Conservation (phyloP, 2,329 filamentous ascomycete species). For the Lasiodiplodia gonubiensis region DNA sequence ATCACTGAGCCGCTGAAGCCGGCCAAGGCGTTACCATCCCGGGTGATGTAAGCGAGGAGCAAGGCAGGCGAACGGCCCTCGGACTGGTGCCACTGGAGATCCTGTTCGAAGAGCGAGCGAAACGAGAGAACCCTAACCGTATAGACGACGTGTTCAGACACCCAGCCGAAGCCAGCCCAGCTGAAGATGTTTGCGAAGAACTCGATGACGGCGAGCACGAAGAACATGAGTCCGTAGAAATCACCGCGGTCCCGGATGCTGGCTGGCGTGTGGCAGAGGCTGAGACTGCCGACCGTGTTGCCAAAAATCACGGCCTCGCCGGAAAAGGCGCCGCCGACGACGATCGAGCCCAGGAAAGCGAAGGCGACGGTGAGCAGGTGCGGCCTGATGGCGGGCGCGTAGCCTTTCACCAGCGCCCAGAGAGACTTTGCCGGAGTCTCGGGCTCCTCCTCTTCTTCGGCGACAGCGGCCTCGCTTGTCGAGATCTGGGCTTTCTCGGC, state of each 20-base stretch:
- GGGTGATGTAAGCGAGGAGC: constrained; percentile 71
- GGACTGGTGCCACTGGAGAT: constrained; percentile 74
- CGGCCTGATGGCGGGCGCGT: constrained; percentile 40
- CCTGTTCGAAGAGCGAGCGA: constrained; percentile 68
- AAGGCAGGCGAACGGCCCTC: constrained; percentile 65
- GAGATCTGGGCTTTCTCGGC: constrained; percentile 24
- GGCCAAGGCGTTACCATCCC: constrained; percentile 69
- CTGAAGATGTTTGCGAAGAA: constrained; percentile 67
- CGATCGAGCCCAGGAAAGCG: constrained; percentile 57
- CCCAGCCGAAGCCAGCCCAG: constrained; percentile 62
- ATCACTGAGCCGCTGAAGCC: constrained; percentile 74
- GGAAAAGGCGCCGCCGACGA: constrained; percentile 64
- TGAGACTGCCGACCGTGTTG: constrained; percentile 62
- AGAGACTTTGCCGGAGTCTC: constrained; percentile 32
- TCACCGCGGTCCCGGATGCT: constrained; percentile 57
- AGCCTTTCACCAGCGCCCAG: not conserved
- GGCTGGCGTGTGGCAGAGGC: constrained; percentile 56
- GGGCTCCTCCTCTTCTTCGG: constrained; percentile 34
- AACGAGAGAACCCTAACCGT: constrained; percentile 68
- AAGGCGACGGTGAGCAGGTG: constrained; percentile 53
- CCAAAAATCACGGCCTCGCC: constrained; percentile 67
- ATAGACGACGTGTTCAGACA: constrained; percentile 70
- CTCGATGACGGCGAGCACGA: constrained; percentile 65
- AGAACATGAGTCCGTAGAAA: constrained; percentile 65
- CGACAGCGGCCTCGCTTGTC: constrained; percentile 35